Evolutionary conservation across 1,284 basidiomycete genomes (phyloP).

Genomic region (Thecaphora thlaspeos): DNA sequence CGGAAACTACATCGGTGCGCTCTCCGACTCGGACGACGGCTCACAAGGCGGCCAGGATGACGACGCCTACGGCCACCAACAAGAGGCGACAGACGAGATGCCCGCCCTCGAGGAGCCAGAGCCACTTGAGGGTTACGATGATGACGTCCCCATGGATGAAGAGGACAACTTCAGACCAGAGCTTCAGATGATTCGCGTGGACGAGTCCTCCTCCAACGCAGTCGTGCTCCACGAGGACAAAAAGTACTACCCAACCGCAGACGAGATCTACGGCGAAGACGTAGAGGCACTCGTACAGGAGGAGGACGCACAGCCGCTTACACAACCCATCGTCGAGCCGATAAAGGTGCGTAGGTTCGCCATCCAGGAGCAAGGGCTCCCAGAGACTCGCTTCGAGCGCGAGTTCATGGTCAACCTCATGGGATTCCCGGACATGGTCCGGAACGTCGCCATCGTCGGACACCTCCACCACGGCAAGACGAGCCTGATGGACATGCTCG

Average conservation of each 20-base stretch:
- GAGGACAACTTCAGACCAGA: slow-evolving; percentile 52
- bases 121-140: slow-evolving; percentile 73
- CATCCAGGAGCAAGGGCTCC: slow-evolving; percentile 62
- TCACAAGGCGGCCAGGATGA: slow-evolving; percentile 30
- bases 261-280: slow-evolving; percentile 86
- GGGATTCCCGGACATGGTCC: slow-evolving; percentile 87
- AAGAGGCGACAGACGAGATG: not conserved
- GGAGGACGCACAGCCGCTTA: slow-evolving; percentile 91
- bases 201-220: slow-evolving; percentile 68
- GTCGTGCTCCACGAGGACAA: slow-evolving; percentile 95
- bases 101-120: slow-evolving; percentile 17
- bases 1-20: slow-evolving; percentile 57
- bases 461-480: slow-evolving; percentile 99
- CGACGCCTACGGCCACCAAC: not conserved
- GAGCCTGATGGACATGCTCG: slow-evolving; percentile 90
- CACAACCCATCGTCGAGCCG: slow-evolving; percentile 93
- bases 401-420: slow-evolving; percentile 92
- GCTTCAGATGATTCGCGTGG: slow-evolving; percentile 48
- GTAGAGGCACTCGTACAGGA: slow-evolving; percentile 98
- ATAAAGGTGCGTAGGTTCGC: slow-evolving; percentile 87
- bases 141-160: slow-evolving; percentile 65
- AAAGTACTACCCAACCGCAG: slow-evolving; percentile 91
- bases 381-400: slow-evolving; percentile 47
- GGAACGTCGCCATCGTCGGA: slow-evolving; percentile 64
- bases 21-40: slow-evolving; percentile 51